Evolutionary conservation across 2,329 filamentous ascomycete genomes (phyloP).

Genomic region (Pseudomassariella vexata): DNA sequence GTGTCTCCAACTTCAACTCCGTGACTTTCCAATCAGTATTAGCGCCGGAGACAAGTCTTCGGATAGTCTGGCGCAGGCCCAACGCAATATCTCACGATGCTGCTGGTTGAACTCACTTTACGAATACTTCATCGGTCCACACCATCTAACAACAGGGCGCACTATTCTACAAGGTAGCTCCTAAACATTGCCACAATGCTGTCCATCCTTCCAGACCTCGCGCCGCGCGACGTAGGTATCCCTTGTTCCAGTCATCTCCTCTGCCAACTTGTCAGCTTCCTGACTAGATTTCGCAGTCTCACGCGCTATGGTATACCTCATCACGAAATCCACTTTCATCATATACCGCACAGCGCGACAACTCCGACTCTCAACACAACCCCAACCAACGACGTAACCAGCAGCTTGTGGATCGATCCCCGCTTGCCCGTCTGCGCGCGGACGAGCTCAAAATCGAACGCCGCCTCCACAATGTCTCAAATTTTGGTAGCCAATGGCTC

Average conservation of each 20-base stretch:
- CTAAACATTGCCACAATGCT: slow-evolving; percentile 55
- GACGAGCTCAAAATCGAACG: slow-evolving; percentile 75
- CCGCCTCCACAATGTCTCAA: slow-evolving; percentile 74
- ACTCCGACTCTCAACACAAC: slow-evolving; percentile 23
- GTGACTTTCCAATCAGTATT: too few relatives aligned
- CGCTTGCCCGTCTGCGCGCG: slow-evolving; percentile 62
- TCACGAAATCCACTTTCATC: slow-evolving; percentile 43
- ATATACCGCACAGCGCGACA: slow-evolving; percentile 25
- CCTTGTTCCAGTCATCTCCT: too few relatives aligned
- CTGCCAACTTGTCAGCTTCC: slow-evolving; percentile 1
- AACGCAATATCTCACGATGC: too few relatives aligned
- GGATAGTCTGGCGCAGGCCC: too few relatives aligned
- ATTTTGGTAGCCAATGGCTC: slow-evolving; percentile 87
- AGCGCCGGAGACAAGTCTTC: too few relatives aligned
- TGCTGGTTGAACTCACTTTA: too few relatives aligned
- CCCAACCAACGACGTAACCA: slow-evolving; percentile 18
- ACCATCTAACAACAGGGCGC: too few relatives aligned
- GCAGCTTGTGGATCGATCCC: slow-evolving; percentile 42
- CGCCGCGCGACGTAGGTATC: slow-evolving; percentile 64
- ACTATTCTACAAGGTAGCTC: too few relatives aligned
- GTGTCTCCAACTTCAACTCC: too few relatives aligned
- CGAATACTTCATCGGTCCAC: too few relatives aligned
- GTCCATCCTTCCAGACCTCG: slow-evolving; percentile 59
- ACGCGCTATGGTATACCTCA: slow-evolving; percentile 69
- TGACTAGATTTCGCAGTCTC: too few relatives aligned